Base-by-base conservation (phyloP, 1,284 basidiomycete species). In the Leccinum pseudoinsigne region DNA sequence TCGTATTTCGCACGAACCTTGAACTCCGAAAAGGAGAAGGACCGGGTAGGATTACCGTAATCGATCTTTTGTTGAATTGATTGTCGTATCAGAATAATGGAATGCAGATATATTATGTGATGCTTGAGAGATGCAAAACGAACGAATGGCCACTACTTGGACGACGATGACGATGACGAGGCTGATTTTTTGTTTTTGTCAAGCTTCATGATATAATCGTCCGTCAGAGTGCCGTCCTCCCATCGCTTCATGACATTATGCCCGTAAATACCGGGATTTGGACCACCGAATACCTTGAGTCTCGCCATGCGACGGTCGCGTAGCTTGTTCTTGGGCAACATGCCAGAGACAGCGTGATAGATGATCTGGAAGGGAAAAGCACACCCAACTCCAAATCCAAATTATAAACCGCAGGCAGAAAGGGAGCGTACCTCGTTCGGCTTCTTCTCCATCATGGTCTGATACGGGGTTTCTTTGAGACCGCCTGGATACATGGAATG, bases 401-500 rank as follows among this genome's bases (percentile, higher is more conserved):
- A 40, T 50, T 14, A 12, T 18, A 5, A 55, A 55, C 11, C 34
- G 11, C 21, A 42, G 4, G 6, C 4, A 12, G 55, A 55, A 55
- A 59, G 56, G 62, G 12, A 60, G 81, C 91, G 72, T 70, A 97
- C 97, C 83, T 98, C 92, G 67, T 97, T 95, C 3, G 96, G 95
- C 69, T 94, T 91, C 71, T 86, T 86, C 62, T 86, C 79, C 84
- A 93, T 88, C 88, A 97, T 88, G 47, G 85, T 84, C 67, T 86
- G 82, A 76, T 94, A 97, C 3, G 89, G 86, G 2, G 90, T 91
- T 80, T 95, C 93, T 74, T 98, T 97, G 75, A 98, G 78, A 36
- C 95, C 96, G 62, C 97, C 97, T 0, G 96, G 93, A 73, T 85
- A 98, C 87, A 95, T 95, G 0, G 95, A 88, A 75, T 99, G 95